Base-by-base conservation (phyloP, 768 basidiomycete genomes). In the Trametes coccinea region DNA sequence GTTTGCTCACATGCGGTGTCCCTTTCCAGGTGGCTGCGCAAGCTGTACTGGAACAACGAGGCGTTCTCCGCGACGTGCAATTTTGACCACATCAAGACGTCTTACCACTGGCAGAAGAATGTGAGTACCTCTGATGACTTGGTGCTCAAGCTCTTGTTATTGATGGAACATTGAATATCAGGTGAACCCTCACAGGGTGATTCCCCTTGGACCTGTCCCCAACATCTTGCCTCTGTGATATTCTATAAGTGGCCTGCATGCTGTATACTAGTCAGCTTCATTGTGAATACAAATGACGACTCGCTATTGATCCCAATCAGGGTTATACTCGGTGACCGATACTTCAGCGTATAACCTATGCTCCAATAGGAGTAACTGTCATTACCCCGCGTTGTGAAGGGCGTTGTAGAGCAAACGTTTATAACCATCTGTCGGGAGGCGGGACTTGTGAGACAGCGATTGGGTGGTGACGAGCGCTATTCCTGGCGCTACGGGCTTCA, bases 51-150 rank as follows among this genome's bases (percentile, higher is more conserved):
- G 95, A 90, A 88, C 63, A 79, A 88, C 66, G 77, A 86, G 0
- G 93, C 93, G 7, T 98, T 99, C 86, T 86, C 87, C 72, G 83
- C 86, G 4, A 86, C 88, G 9, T 96, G 95, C 41, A 80, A 95
- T 69, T 98, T 98, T 71, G 84, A 91, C 17, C 95, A 97, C 74
- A 90, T 92, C 78, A 90, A 90, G 75, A 83, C 81, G 0, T 81
- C 84, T 67, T 90, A 90, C 67, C 89, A 84, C 63, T 88, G 84
- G 44, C 84, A 85, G 59, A 34, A 75, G 5, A 61, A 69, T 59
- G 84, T 85, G 29, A 22, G 41, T 47, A 9, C n/a, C 33, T 16
- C 33, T 53, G 9, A 11, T 40, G n/a, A 29, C 39, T 31, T 3
- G 41, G n/a, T 30, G 2, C 0, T 14, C 9, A 37, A 22, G 16